These are phyloP conservation scores for Isoetes taiwanensis DNA, from an alignment of 75 land plant genomes.

Conservation along the genomic window DNA sequence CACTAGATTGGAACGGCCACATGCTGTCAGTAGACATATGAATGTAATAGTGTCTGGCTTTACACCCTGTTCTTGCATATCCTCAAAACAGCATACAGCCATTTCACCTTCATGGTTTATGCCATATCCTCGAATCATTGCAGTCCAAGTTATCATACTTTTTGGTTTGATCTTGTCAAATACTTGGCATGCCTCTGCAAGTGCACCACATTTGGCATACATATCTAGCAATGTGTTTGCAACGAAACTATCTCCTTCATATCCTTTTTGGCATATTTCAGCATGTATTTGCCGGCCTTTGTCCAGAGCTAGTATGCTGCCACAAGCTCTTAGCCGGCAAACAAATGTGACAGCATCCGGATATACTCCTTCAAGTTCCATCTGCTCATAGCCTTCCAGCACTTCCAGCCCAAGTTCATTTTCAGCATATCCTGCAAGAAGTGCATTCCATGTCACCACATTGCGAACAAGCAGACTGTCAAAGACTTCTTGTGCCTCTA, in stretches of 20 bases:
- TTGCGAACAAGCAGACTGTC: constrained; percentile 13
- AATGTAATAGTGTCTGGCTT: constrained; percentile 47
- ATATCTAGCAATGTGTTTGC: constrained; percentile 43
- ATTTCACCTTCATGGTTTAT: constrained; percentile 34
- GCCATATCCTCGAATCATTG: constrained; percentile 50
- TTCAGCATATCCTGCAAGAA: constrained; percentile 33
- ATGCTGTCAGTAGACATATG: constrained; percentile 38
- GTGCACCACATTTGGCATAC: constrained; percentile 43
- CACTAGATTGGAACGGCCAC: constrained; percentile 34
- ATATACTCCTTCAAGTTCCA: constrained; percentile 21
- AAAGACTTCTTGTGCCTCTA: constrained; percentile 24
- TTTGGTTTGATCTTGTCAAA: constrained; percentile 25
- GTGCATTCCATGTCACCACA: constrained; percentile 48
- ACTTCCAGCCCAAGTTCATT: constrained; percentile 23
- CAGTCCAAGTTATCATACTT: constrained; percentile 55
- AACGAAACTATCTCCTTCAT: constrained; percentile 33
- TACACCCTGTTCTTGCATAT: constrained; percentile 17
- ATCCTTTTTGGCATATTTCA: constrained; percentile 22
- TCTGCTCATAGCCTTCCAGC: constrained; percentile 23
- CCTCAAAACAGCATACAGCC: constrained; percentile 20
- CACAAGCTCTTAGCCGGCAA: constrained; percentile 47
- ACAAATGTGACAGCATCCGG: constrained; percentile 47
- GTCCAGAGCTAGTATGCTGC: constrained; percentile 27
- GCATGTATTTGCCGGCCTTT: constrained; percentile 30
- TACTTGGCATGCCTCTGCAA: constrained; percentile 20